Evolutionary conservation across 2,329 filamentous ascomycete species (phyloP), one percentile per base, ranked within the genome.

Genomic region (Aspergillus transmontanensis): DNA sequence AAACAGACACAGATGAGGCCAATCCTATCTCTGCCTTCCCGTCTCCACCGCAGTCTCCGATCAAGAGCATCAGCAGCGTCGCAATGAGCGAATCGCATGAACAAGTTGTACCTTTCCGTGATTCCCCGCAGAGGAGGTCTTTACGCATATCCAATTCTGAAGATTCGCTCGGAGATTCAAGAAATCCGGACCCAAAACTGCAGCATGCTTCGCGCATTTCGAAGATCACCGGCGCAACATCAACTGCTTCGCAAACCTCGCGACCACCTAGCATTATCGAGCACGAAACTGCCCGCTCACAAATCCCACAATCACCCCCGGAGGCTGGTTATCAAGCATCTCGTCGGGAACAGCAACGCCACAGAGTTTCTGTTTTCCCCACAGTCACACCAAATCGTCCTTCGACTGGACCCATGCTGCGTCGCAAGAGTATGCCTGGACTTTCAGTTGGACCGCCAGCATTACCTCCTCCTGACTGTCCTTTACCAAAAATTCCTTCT

Each of bases 361-460:
- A 50, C 41, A 62, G 69, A 30, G 57, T 66, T 23, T 69, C 69
- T 16, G 45, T 66, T 10, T 21, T 63, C 2, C 64, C 65, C 19
- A 48, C 36, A 11, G n/a, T 46, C 11, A 58, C 34, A 12, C 43
- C 55, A 34, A 51, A 55, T 39, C 61, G 63, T 30, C 59, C 63
- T 34, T 50, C 60, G 7, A 69, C 60, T 19, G 50, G 58, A 4
- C 48, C 64, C 36, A 67, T 75, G 62, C 61, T 67, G 10, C 73
- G 72, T 26, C 75, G 75, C 14, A 77, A 76, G 59, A 76, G 74
- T 57, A 72, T 76, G 69, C 72, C 71, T 2, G 75, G 75, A 1
- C 62, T 77, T 19, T 59, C 66, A 11, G 64, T 72, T 34, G 75
- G 74, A 0, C 75, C 74, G 30, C 74, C 75, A 1, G 59, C 65